Base-by-base conservation (phyloP, 2,329 filamentous ascomycete genomes). In the Trichoderma guizhouense region DNA sequence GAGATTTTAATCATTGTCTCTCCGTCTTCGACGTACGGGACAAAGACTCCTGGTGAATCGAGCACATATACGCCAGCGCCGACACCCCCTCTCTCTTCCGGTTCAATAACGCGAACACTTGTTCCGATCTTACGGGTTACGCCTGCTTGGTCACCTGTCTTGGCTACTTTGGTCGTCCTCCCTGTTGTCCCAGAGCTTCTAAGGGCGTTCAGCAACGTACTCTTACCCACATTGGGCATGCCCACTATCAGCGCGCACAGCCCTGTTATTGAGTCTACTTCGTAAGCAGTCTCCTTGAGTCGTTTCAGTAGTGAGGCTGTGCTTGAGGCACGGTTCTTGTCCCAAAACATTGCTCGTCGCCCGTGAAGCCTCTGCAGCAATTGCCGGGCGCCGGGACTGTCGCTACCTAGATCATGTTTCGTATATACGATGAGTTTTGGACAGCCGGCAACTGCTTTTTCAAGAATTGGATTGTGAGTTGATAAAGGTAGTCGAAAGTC, bases 201-300 rank as follows among this genome's bases (percentile, higher is more conserved):
- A 63, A 98, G 87, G 18, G 91, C 89, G 81, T 99, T 99, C 55
- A 99, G 89, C n/a, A 99, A 86, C 1, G 95, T 94, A 61, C 93
- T 97, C 83, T 99, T 99, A 43, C 96, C 96, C 0, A 97, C 93
- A 79, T 99, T 99, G 43, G 96, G 96, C 95, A 99, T 98, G 70
- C 96, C 96, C 15, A 98, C 95, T 1, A 98, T 89, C 80, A 99
- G 88, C 71, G 94, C 89, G 63, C 94, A 89, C 76, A 94, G 88
- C n/a, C 94, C 95, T 8, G 93, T 91, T n/a, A 98, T 83, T 26
- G 88, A 88, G 76, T 90, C 81, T 24, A 80, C 75, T 2, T 73
- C 74, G 18, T 68, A 72, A 21, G 81, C 81, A 21, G 78, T 73
- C 51, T 79, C 75, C 47, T 78, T 79, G 21, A 84, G 78, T 36